Evolutionary conservation across 2,329 filamentous ascomycete species (phyloP).

Genomic region (Gaeumannomyces tritici): DNA sequence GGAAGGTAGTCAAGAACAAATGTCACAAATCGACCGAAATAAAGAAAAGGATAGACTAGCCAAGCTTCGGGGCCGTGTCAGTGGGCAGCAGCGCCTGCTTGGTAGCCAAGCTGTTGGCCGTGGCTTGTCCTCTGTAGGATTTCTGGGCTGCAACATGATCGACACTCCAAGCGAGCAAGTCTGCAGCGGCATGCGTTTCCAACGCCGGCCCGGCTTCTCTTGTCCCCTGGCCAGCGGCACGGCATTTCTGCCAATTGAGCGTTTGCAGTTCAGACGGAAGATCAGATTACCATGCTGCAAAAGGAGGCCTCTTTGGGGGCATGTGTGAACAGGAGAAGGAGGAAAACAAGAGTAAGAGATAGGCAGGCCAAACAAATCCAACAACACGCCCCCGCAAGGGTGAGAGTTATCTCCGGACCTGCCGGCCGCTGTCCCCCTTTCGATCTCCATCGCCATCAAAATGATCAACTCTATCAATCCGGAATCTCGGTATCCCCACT

Average conservation of each 20-base stretch:
- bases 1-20: background rate
- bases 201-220: slow-evolving; percentile 7
- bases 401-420: background rate
- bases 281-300: background rate
- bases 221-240: background rate
- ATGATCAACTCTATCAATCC: background rate
- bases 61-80: background rate
- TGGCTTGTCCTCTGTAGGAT: background rate
- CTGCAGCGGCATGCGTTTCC: slow-evolving; percentile 16
- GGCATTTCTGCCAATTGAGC: background rate
- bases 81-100: background rate
- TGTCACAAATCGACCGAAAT: background rate
- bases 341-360: too few relatives aligned
- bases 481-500: background rate
- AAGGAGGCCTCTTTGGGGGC: background rate
- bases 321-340: background rate
- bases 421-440: background rate
- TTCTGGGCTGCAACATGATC: slow-evolving; percentile 12
- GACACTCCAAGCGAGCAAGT: slow-evolving; percentile 10
- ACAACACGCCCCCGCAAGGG: background rate
- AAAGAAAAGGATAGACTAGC: background rate
- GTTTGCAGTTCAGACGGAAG: background rate
- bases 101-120: background rate
- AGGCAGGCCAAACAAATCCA: too few relatives aligned
- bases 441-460: background rate